A percentile compares a stretch with the other conserved stretches of the same genome.
These are phyloP conservation scores for Hirsutella thompsonii DNA, from an alignment of 2,329 filamentous ascomycete species.

Conservation along the genomic window DNA sequence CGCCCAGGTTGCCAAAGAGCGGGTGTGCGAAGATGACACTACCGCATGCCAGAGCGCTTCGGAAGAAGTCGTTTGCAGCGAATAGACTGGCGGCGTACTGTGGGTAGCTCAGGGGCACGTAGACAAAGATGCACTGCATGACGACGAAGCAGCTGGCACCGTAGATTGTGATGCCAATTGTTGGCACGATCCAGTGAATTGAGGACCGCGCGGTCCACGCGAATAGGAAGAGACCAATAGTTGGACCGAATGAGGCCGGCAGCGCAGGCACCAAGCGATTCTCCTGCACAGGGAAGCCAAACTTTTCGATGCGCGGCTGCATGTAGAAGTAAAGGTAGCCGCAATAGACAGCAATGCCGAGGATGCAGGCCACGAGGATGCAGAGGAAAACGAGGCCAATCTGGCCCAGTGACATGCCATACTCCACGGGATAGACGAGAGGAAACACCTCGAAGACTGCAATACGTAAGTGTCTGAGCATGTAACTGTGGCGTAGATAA, in stretches of 20 bases:
- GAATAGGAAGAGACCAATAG: constrained; percentile 48
- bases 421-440: constrained; percentile 45
- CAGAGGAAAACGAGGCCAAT: constrained; percentile 48
- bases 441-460: constrained; percentile 52
- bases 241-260: constrained; percentile 35
- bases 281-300: constrained; percentile 39
- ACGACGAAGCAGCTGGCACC: constrained; percentile 37
- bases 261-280: constrained; percentile 42
- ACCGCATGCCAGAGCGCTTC: constrained; percentile 43
- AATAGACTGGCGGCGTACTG: constrained; percentile 46
- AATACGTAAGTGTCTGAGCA: neutral
- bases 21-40: constrained; percentile 48
- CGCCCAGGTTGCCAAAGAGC: constrained; percentile 44
- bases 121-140: constrained; percentile 48
- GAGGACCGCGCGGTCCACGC: constrained; percentile 40
- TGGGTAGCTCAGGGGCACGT: constrained; percentile 42
- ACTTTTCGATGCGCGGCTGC: constrained; percentile 33
- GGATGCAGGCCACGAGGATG: constrained; percentile 41
- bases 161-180: constrained; percentile 44
- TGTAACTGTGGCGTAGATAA: too few relatives aligned
- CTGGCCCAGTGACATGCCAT: constrained; percentile 45
- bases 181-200: constrained; percentile 42
- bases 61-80: constrained; percentile 47
- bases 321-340: constrained; percentile 39
- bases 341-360: constrained; percentile 35